phyloP scores from a whole-genome alignment of 1,284 basidiomycete genomes.

The Cryptococcus sp. region DNA sequence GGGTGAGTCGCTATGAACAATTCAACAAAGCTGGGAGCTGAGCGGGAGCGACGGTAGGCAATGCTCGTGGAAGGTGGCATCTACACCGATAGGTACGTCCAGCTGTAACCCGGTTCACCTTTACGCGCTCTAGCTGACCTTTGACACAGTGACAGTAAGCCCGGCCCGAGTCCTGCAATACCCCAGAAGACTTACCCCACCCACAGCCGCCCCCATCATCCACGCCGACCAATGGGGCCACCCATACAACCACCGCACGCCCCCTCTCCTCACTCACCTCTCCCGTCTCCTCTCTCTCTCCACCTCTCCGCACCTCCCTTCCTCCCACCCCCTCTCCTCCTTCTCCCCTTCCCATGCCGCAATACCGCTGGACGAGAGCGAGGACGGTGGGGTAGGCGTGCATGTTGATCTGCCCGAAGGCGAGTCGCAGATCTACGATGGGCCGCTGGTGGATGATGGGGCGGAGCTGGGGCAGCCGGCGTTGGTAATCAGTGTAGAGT shows the following conservation, averaged over 20 bases:
- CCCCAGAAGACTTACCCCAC: background rate
- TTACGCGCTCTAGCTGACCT: constrained; percentile 6
- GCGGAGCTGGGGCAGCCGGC: constrained; percentile 28
- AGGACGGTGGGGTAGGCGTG: background rate
- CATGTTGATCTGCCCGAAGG: constrained; percentile 6
- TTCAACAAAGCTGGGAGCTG: background rate
- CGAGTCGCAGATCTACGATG: constrained; percentile 17
- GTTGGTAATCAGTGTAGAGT: constrained; percentile 35
- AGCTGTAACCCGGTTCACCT: background rate
- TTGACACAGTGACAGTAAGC: constrained; percentile 13
- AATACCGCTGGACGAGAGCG: constrained; percentile 1
- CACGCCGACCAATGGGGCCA: constrained; percentile 36
- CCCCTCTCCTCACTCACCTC: constrained; percentile 30
- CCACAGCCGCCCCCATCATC: constrained; percentile 31
- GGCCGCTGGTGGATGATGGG: constrained; percentile 31
- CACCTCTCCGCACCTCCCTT: constrained; percentile 21
- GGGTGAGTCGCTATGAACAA: constrained; percentile 7
- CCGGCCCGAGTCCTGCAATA: background rate
- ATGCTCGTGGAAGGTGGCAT: constrained; percentile 39
- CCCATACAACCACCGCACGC: constrained; percentile 30
- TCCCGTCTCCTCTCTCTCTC: constrained; percentile 28
- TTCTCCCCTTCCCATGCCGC: constrained; percentile 9
- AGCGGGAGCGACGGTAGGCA: constrained; percentile 9
- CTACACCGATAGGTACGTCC: constrained; percentile 34
- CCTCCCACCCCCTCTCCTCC: constrained; percentile 15